Evolutionary conservation across 1,284 basidiomycete genomes (phyloP).

Genomic region (Ustilago bromivora): DNA sequence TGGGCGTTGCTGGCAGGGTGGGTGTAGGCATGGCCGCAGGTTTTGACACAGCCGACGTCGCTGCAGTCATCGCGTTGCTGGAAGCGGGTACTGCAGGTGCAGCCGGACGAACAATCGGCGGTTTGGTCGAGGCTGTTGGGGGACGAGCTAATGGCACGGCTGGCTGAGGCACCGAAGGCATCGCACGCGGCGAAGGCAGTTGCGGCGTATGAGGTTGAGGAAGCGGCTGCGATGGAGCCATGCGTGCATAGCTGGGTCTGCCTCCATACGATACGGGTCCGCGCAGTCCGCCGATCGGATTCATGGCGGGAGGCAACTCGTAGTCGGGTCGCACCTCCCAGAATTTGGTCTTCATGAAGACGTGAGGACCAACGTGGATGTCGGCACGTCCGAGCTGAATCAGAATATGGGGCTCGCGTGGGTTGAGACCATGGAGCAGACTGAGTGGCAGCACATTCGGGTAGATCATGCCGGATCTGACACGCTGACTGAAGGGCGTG

Average conservation of each 20-base stretch:
- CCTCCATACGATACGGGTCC: slow-evolving; percentile 22
- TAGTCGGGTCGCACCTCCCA: slow-evolving; percentile 60
- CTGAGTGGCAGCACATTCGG: slow-evolving; percentile 55
- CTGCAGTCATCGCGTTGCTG: neutral
- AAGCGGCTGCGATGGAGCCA: slow-evolving; percentile 23
- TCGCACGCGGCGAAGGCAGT: slow-evolving; percentile 33
- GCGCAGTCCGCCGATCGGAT: slow-evolving; percentile 21
- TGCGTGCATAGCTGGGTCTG: slow-evolving; percentile 15
- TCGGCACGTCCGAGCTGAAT: slow-evolving; percentile 62
- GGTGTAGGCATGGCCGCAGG: slow-evolving; percentile 26
- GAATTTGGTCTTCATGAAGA: slow-evolving; percentile 63
- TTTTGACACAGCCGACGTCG: slow-evolving; percentile 13
- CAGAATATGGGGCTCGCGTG: slow-evolving; percentile 56
- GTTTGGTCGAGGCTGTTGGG: slow-evolving; percentile 15
- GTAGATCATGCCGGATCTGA: slow-evolving; percentile 54
- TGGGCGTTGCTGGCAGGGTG: slow-evolving; percentile 31
- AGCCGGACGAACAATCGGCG: slow-evolving; percentile 18
- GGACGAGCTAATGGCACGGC: slow-evolving; percentile 26
- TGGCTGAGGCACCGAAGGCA: slow-evolving; percentile 23
- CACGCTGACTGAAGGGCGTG: slow-evolving; percentile 61
- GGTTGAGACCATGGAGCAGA: slow-evolving; percentile 58
- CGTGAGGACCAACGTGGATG: slow-evolving; percentile 61
- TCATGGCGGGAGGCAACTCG: slow-evolving; percentile 36
- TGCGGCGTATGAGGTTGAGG: slow-evolving; percentile 31
- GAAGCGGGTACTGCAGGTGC: slow-evolving; percentile 1